Conservation (phyloP, 495 filamentous ascomycete genomes). For the Hamigera avellanea region DNA sequence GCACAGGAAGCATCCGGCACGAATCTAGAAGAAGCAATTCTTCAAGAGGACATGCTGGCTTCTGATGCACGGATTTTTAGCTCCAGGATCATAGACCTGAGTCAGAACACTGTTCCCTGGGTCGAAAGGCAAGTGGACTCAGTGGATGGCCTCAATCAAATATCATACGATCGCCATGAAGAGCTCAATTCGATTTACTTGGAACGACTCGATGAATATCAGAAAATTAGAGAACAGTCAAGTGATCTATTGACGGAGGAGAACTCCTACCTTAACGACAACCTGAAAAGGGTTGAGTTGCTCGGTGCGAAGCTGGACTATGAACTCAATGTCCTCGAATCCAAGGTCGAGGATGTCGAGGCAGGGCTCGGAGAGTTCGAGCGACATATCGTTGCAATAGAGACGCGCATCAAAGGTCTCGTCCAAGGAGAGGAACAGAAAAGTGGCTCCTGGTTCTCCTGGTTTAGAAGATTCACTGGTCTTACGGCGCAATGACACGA, state of each 20-base stretch:
- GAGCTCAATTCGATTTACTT: slow-evolving; percentile 58
- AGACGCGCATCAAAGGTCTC: slow-evolving; percentile 61
- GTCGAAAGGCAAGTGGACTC: slow-evolving; percentile 48
- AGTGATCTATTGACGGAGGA: slow-evolving; percentile 59
- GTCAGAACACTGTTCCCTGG: slow-evolving; percentile 47
- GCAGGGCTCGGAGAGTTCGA: slow-evolving; percentile 72
- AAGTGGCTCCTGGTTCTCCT: slow-evolving; percentile 42
- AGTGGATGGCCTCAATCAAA: slow-evolving; percentile 51
- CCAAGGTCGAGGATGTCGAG: slow-evolving; percentile 81
- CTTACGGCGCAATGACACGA: slow-evolving; percentile 9
- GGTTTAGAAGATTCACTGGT: slow-evolving; percentile 30
- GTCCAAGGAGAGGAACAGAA: slow-evolving; percentile 51
- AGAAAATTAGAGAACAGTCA: slow-evolving; percentile 49
- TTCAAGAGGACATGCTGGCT: slow-evolving; percentile 37
- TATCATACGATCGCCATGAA: slow-evolving; percentile 46
- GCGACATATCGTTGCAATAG: slow-evolving; percentile 66
- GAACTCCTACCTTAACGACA: slow-evolving; percentile 54
- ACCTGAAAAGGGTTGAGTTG: slow-evolving; percentile 69
- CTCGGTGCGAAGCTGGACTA: slow-evolving; percentile 87
- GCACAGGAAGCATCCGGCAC: slow-evolving; percentile 14
- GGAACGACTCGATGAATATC: slow-evolving; percentile 52
- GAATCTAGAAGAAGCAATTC: slow-evolving; percentile 30
- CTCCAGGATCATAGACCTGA: slow-evolving; percentile 36
- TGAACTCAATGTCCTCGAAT: slow-evolving; percentile 69
- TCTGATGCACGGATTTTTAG: slow-evolving; percentile 51